Conservation (phyloP, 2,329 filamentous ascomycete species). For the Calonectria crousiana region DNA sequence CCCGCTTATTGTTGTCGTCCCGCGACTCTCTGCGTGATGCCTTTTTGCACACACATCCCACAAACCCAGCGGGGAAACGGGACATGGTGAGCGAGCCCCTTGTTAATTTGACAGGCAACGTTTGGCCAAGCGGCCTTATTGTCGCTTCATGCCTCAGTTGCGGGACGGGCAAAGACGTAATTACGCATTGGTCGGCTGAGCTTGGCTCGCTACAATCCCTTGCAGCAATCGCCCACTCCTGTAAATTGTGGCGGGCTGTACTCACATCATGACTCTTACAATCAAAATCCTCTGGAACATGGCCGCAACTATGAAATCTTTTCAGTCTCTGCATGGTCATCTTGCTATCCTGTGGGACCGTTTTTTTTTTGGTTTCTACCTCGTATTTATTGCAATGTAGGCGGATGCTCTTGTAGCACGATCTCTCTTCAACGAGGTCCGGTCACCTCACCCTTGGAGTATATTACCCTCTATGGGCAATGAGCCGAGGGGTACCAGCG, state of each 20-base stretch:
- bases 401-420: neutral
- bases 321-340: neutral
- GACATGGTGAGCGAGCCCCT: neutral
- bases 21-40: neutral
- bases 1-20: slow-evolving; percentile 26
- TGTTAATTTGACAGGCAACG: neutral
- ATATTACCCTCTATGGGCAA: slow-evolving; percentile 36
- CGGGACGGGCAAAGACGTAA: neutral
- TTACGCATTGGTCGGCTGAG: neutral
- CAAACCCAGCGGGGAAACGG: neutral
- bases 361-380: neutral
- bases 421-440: neutral
- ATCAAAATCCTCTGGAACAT: neutral
- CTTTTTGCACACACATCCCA: neutral
- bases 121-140: neutral
- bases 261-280: neutral
- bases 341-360: neutral
- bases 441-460: slow-evolving; percentile 25
- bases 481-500: slow-evolving; percentile 37
- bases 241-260: neutral
- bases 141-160: neutral
- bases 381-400: neutral
- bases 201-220: neutral
- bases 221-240: neutral
- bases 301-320: neutral